phyloP scores from a whole-genome alignment of 768 basidiomycete genomes.

The Royoungia palumana region DNA sequence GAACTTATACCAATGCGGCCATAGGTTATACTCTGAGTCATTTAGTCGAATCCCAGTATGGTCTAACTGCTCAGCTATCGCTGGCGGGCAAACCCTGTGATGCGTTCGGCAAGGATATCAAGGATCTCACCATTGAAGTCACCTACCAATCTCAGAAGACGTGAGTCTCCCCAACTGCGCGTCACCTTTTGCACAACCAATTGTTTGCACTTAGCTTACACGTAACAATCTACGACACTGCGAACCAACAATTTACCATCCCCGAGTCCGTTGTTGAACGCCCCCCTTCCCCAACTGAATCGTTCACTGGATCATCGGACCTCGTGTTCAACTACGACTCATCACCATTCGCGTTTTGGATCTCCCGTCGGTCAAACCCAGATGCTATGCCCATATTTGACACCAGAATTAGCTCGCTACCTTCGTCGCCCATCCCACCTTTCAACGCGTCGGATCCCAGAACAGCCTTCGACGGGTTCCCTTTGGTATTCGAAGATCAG shows the following conservation, averaged over 20 bases:
- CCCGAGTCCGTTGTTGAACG: conserved; percentile 52
- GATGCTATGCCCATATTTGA: conserved; percentile 61
- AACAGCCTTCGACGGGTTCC: conserved; percentile 60
- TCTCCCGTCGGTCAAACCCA: conserved; percentile 63
- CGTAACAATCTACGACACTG: conserved; percentile 64
- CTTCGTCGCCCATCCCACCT: conserved; percentile 55
- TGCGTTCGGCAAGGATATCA: conserved; percentile 58
- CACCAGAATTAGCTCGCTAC: conserved; percentile 61
- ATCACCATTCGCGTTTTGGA: conserved; percentile 76
- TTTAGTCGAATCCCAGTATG: conserved; percentile 40
- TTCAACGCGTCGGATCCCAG: conserved; percentile 48
- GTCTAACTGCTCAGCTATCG: conserved; percentile 51
- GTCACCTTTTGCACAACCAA: neutral
- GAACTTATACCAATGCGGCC: neutral
- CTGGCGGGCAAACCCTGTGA: conserved; percentile 58
- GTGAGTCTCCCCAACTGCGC: conserved; percentile 27
- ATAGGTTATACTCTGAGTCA: conserved; percentile 51
- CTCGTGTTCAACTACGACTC: conserved; percentile 65
- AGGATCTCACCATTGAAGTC: conserved; percentile 56
- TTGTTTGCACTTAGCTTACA: conserved; percentile 45
- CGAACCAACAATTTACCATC: conserved; percentile 61
- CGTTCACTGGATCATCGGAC: conserved; percentile 47
- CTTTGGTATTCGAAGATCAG: conserved; percentile 75
- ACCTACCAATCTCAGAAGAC: conserved; percentile 54
- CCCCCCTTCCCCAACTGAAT: conserved; percentile 35